Evolutionary conservation across 1,139 yeast genomes (phyloP).

Genomic region (Cylindricascospora bacillispora): DNA sequence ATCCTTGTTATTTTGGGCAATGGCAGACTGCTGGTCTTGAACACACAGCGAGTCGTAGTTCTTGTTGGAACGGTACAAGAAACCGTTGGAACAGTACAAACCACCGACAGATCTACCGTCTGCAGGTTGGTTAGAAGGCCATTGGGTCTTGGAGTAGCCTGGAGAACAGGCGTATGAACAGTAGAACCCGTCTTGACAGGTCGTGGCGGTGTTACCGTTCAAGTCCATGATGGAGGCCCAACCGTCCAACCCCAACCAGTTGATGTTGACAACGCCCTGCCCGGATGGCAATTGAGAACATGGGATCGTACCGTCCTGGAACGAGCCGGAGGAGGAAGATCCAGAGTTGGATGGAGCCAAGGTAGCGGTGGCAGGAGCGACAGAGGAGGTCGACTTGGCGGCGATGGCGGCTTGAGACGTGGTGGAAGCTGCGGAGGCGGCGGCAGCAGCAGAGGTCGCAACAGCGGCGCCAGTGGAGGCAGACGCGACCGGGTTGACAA

Average conservation of each 20-base stretch:
- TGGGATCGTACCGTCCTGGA: constrained; percentile 65
- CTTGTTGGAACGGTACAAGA: constrained; percentile 65
- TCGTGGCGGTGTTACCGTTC: constrained; percentile 48
- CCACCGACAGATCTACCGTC: constrained; percentile 91
- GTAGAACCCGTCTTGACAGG: constrained; percentile 78
- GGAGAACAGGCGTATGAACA: constrained; percentile 95
- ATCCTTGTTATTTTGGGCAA: constrained; percentile 51
- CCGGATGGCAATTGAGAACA: constrained; percentile 80
- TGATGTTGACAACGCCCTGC: constrained; percentile 76
- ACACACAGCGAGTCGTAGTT: constrained; percentile 57
- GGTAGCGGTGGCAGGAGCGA: constrained; percentile 4
- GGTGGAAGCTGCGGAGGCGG: constrained; percentile 12
- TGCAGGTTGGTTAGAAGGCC: constrained; percentile 79
- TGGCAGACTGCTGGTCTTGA: constrained; percentile 66
- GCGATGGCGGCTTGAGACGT: constrained; percentile 10
- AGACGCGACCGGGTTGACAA: constrained; percentile 12
- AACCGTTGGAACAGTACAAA: constrained; percentile 64
- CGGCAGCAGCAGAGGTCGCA: constrained; percentile 7
- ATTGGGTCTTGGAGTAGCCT: constrained; percentile 95
- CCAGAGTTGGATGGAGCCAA: constrained; percentile 6
- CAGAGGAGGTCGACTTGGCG: constrained; percentile 5
- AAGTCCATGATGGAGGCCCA: constrained; percentile 72
- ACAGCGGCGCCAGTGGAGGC: constrained; percentile 7
- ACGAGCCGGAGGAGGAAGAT: constrained; percentile 31
- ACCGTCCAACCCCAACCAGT: constrained; percentile 77